Evolutionary conservation across 2,329 filamentous ascomycete species (phyloP), one percentile per base, ranked within the genome.

Genomic region (Ophiocordyceps camponoti-floridani): DNA sequence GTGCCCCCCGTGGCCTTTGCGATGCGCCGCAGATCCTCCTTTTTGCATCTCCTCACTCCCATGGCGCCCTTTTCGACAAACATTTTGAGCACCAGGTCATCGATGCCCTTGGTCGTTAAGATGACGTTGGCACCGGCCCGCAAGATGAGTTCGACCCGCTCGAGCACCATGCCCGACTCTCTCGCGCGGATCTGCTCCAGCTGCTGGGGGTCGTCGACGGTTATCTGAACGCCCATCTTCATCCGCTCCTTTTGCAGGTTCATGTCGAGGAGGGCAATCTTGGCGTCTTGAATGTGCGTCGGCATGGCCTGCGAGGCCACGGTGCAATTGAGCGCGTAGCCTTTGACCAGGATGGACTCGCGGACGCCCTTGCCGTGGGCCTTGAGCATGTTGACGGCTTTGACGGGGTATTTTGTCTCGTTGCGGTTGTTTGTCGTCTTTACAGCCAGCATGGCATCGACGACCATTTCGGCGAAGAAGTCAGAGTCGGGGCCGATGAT

Each of bases 151-250:
- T 98, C 88, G 44, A 98, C 82, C 50, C 87, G 76, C 60, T 98
- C 91, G 48, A 94, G 75, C 42, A 98, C 77, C 67, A 98, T 94
- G 54, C 86, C 86, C 16, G 88, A 77, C 63, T 98, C 91, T 45
- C 91, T 78, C 56, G 91, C 80, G 48, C 91, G 79, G 56, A 98
- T 98, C 73, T 95, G 88, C 70, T 98, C 91, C 43, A 98, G 74
- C 64, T 98, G 91, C 61, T 93, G 82, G 43, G 91, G 91, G 61
- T 98, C 91, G 55, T 98, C 91, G 52, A 98, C 84, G 12, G 91
- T 96, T 57, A 98, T 94, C 65, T 98, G 89, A 48, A 98, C 91
- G 53, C 91, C 91, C 47, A 98, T 71, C 75, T 98, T 96, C 91
- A 98, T 96, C 54, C 89, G 77, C 72, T 96, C 89, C 71, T 98